Percentiles rank a stretch among this genome's conserved stretches.
phyloP scores from a whole-genome alignment of 441 rosid genomes.

The Populus hybrid region DNA sequence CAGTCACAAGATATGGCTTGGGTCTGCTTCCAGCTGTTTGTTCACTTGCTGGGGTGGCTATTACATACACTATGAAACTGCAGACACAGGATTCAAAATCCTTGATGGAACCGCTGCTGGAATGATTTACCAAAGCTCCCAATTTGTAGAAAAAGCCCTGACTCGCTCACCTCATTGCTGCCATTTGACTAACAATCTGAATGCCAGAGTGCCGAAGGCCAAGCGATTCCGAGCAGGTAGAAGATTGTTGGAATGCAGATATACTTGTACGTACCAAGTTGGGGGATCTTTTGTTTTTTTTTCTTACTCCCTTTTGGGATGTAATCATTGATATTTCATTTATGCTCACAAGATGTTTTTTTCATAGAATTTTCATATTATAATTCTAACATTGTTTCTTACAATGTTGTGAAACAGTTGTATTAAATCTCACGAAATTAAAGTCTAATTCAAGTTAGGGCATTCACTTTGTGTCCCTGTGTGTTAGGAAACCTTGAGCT shows the following conservation, averaged over 20 bases:
- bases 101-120: constrained; percentile 57
- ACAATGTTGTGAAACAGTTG: not conserved
- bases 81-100: constrained; percentile 40
- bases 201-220: not conserved
- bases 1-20: constrained; percentile 80
- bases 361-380: not conserved
- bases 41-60: constrained; percentile 61
- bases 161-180: too few species aligned
- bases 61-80: constrained; percentile 76
- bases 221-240: not conserved
- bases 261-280: not conserved
- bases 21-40: constrained; percentile 88
- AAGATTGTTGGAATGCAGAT: not conserved
- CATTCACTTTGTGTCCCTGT: not conserved
- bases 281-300: not conserved
- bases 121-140: constrained; percentile 24
- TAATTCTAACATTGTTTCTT: not conserved
- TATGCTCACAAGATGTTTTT: not conserved
- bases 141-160: not conserved
- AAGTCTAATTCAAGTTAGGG: not conserved
- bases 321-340: not conserved
- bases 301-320: not conserved
- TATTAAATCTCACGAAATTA: not conserved
- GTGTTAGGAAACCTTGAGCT: not conserved
- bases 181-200: not conserved